phyloP scores from a whole-genome alignment of 306 rosid genomes.

The Citrullus colocynthis region DNA sequence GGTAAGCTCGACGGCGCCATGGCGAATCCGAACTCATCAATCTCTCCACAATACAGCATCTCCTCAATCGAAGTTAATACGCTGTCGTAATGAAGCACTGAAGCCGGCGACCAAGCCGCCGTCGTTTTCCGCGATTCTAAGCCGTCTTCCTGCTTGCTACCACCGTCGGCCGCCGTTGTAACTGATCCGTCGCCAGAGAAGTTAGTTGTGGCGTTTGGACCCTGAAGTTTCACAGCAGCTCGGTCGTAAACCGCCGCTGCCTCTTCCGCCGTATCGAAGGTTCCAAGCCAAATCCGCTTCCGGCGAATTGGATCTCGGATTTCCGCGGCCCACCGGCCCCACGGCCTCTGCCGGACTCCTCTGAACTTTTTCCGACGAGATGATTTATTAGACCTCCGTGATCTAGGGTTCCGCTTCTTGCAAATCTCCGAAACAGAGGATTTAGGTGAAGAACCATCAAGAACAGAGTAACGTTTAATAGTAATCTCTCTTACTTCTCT shows the following conservation, averaged over 20 bases:
- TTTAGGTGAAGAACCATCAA: not conserved
- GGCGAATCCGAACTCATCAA: conserved; percentile 31
- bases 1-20: conserved; percentile 30
- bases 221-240: conserved; percentile 55
- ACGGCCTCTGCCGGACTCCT: conserved; percentile 75
- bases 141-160: not conserved
- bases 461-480: conserved; percentile 2
- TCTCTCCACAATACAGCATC: conserved; percentile 20
- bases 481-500: conserved; percentile 32
- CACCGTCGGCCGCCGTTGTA: not conserved
- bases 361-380: conserved; percentile 23
- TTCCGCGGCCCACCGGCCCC: conserved; percentile 89
- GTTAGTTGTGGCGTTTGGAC: conserved; percentile 52
- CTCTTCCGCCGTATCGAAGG: conserved; percentile 72
- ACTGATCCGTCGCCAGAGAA: conserved; percentile 21
- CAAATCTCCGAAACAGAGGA: not conserved
- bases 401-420: conserved; percentile 10
- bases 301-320: conserved; percentile 55
- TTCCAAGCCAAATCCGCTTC: conserved; percentile 75
- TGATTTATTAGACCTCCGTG: not conserved
- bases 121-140: not conserved
- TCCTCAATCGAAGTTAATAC: conserved; percentile 5
- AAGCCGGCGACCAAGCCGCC: conserved; percentile 37
- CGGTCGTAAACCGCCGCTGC: conserved; percentile 62
- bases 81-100: conserved; percentile 34